Evolutionary conservation across 2,329 filamentous ascomycete species (phyloP).

Genomic region (Corniculantispora saksenae): DNA sequence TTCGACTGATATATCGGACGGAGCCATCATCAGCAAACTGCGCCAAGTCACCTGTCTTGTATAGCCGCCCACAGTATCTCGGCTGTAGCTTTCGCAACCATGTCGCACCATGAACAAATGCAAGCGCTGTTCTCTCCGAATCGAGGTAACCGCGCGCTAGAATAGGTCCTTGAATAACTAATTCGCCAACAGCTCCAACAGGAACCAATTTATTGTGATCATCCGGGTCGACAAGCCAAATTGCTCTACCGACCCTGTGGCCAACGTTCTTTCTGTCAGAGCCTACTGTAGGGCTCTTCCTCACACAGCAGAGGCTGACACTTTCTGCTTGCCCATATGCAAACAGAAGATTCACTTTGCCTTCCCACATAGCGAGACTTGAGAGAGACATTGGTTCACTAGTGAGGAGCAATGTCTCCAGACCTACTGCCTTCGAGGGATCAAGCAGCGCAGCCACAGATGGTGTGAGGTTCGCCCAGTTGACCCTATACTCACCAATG

Average conservation of each 20-base stretch:
- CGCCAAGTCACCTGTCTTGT: conserved; percentile 50
- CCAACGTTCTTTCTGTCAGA: conserved; percentile 15
- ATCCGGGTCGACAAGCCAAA: conserved; percentile 14
- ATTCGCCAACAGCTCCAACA: conserved; percentile 23
- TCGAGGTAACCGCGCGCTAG: conserved; percentile 23
- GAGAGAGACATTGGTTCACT: not conserved
- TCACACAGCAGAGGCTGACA: conserved; percentile 1
- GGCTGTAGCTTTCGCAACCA: conserved; percentile 1
- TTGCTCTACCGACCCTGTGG: not conserved
- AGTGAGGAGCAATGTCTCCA: not conserved
- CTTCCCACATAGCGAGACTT: not conserved
- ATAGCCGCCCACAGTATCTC: conserved; percentile 30
- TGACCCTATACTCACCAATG: conserved; percentile 18
- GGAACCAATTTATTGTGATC: conserved; percentile 19
- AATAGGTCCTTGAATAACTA: conserved; percentile 23
- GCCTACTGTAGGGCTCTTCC: not conserved
- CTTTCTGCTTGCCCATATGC: conserved; percentile 5
- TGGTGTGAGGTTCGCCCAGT: conserved; percentile 17
- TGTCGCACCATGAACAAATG: conserved; percentile 22
- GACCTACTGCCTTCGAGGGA: not conserved
- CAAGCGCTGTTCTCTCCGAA: conserved; percentile 22
- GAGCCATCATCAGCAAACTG: conserved; percentile 35
- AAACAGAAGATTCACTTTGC: conserved; percentile 1
- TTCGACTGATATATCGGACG: conserved; percentile 48
- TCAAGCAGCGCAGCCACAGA: conserved; percentile 9